Conservation (phyloP, 768 basidiomycete genomes). For the Phlebiopsis flavidoalba region DNA sequence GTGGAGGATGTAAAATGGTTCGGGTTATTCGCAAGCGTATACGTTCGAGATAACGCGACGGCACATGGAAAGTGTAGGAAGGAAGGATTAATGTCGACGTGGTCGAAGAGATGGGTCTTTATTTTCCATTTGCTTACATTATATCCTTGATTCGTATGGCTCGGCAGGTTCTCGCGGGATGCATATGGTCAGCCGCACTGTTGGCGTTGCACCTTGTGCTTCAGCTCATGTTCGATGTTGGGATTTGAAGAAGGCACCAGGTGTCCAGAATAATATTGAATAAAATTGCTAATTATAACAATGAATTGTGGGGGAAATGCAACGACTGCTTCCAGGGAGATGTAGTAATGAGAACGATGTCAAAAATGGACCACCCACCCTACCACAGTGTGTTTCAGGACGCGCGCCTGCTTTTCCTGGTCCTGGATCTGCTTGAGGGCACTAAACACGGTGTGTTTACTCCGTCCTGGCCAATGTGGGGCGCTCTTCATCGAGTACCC, state of each 20-base stretch:
- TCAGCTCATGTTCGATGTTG: neutral
- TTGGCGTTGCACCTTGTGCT: neutral
- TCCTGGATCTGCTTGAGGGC: constrained; percentile 30
- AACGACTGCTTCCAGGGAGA: neutral
- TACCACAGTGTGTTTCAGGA: neutral
- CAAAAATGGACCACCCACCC: too few relatives aligned
- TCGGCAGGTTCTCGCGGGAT: too few relatives aligned
- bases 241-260: neutral
- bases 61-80: too few relatives aligned
- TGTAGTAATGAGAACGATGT: neutral
- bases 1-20: neutral
- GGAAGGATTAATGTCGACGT: too few relatives aligned
- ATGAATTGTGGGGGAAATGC: neutral
- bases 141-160: too few relatives aligned
- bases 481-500: constrained; percentile 39
- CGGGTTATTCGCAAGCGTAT: too few relatives aligned
- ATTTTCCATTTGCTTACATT: too few relatives aligned
- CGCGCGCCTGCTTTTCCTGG: constrained; percentile 21
- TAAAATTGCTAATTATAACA: neutral
- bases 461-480: constrained; percentile 41
- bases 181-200: too few relatives aligned
- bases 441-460: constrained; percentile 37
- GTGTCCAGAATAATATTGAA: neutral
- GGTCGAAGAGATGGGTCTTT: too few relatives aligned
- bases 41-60: too few relatives aligned